phyloP scores from a whole-genome alignment of 2,329 filamentous ascomycete species.

The Passalora sequoiae region DNA sequence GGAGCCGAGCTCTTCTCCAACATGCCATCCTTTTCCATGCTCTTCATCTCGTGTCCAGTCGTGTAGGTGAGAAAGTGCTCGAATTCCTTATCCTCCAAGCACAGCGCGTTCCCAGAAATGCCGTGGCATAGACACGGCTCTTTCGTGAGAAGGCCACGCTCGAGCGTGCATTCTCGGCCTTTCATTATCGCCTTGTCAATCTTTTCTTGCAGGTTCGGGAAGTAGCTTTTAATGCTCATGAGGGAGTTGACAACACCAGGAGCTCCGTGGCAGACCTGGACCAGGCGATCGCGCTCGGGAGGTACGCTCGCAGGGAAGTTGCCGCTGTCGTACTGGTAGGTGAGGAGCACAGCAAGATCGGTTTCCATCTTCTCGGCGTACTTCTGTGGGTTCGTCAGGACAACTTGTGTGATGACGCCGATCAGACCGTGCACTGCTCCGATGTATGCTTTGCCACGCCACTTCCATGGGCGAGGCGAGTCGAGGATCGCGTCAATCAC shows the following conservation, averaged over 20 bases:
- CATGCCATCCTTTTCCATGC: constrained; percentile 49
- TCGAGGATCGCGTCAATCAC: constrained; percentile 58
- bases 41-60: constrained; percentile 52
- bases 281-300: constrained; percentile 46
- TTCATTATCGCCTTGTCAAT: constrained; percentile 52
- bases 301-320: constrained; percentile 59
- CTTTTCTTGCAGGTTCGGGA: constrained; percentile 49
- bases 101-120: constrained; percentile 60
- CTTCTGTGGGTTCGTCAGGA: constrained; percentile 53
- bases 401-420: constrained; percentile 65
- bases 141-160: constrained; percentile 57
- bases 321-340: constrained; percentile 55
- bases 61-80: constrained; percentile 57
- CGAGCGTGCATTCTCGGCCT: constrained; percentile 51
- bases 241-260: constrained; percentile 59
- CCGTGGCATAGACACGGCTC: constrained; percentile 62
- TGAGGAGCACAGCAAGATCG: constrained; percentile 53
- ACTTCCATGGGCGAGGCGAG: constrained; percentile 56
- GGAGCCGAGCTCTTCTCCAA: constrained; percentile 49
- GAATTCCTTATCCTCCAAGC: constrained; percentile 45
- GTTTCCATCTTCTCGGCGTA: constrained; percentile 52
- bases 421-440: constrained; percentile 65
- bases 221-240: constrained; percentile 51
- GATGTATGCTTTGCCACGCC: constrained; percentile 58
- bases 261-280: constrained; percentile 65